A percentile compares a stretch with the other conserved stretches of the same genome.
phyloP scores from a whole-genome alignment of 192 early-diverging fungal genomes.

The Jimgerdemannia flammicorona region DNA sequence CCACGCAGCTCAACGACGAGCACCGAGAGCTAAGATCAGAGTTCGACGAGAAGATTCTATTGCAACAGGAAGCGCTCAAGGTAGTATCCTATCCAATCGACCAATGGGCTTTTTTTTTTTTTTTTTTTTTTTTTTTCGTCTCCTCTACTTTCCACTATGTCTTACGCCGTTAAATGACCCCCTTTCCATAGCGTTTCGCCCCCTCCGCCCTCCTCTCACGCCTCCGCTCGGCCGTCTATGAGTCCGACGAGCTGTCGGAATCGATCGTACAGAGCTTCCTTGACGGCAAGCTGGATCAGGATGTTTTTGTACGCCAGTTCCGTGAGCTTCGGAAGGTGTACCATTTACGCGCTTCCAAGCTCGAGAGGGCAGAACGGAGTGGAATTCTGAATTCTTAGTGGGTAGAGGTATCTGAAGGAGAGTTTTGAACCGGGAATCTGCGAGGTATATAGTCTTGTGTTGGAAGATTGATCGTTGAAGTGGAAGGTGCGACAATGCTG shows the following conservation, averaged over 20 bases:
- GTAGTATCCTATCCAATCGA: constrained; percentile 15
- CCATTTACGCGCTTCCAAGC: constrained; percentile 46
- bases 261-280: constrained; percentile 47
- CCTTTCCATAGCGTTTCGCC: constrained; percentile 33
- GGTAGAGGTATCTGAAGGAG: too few species aligned
- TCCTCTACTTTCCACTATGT: constrained; percentile 2
- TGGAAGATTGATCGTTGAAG: too few species aligned
- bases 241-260: constrained; percentile 52
- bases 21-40: constrained; percentile 24
- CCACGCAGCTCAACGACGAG: constrained; percentile 27
- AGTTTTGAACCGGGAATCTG: too few species aligned
- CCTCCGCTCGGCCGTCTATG: constrained; percentile 38
- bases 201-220: constrained; percentile 39
- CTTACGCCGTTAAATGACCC: background rate
- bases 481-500: too few species aligned
- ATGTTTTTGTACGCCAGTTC: constrained; percentile 44
- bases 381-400: too few species aligned
- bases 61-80: constrained; percentile 43
- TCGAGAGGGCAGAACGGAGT: constrained; percentile 35
- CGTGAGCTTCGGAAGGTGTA: constrained; percentile 52
- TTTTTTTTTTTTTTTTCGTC: too few species aligned
- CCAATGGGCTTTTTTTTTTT: background rate
- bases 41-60: constrained; percentile 35
- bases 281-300: constrained; percentile 47
- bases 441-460: too few species aligned